These are phyloP conservation scores for Collybia sp. DNA, from an alignment of 768 basidiomycete genomes.

Conservation along the genomic window DNA sequence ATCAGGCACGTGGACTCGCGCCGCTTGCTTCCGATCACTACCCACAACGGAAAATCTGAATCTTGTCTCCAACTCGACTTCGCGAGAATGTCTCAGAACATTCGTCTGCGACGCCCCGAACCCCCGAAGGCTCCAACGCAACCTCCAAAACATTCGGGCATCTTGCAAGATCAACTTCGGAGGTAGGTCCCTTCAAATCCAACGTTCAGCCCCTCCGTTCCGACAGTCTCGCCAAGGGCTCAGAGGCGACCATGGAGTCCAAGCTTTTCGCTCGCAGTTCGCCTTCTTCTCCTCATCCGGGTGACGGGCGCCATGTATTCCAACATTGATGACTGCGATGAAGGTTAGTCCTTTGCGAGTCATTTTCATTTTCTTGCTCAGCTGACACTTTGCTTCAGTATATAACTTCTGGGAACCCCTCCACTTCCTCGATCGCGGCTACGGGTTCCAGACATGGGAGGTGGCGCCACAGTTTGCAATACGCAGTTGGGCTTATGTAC, in stretches of 20 bases:
- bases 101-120: conserved; percentile 47
- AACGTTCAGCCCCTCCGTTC: not conserved
- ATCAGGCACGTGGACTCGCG: too few relatives aligned
- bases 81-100: conserved; percentile 32
- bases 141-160: conserved; percentile 51
- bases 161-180: conserved; percentile 78
- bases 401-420: conserved; percentile 99
- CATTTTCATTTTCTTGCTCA: not conserved
- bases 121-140: conserved; percentile 19
- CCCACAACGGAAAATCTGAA: too few relatives aligned
- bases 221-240: conserved; percentile 34
- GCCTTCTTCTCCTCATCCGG: conserved; percentile 78
- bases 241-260: conserved; percentile 83
- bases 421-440: conserved; percentile 82
- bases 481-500: conserved; percentile 90
- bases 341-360: conserved; percentile 50
- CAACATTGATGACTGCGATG: conserved; percentile 94
- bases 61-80: not conserved
- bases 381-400: conserved; percentile 41
- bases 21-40: too few relatives aligned
- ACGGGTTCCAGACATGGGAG: conserved; percentile 99
- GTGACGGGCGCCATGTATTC: conserved; percentile 90
- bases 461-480: conserved; percentile 88
- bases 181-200: conserved; percentile 33
- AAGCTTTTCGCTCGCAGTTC: conserved; percentile 76